Conservation (phyloP, 257 asterid genomes). For the Nicotiana tabacum region DNA sequence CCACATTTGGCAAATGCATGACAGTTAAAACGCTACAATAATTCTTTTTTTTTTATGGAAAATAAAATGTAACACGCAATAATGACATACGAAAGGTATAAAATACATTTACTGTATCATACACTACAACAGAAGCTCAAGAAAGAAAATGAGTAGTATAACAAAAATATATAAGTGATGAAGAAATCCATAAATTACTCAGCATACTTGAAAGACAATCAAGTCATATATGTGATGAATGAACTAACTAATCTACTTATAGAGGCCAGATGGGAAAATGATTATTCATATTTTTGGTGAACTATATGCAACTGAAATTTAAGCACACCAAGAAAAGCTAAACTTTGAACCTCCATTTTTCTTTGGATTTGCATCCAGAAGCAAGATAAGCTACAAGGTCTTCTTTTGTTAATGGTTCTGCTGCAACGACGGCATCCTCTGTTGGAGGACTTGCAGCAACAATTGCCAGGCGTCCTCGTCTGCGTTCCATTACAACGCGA, state of each 20-base stretch:
- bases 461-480: conserved; percentile 36
- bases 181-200: background rate
- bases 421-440: conserved; percentile 74
- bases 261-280: background rate
- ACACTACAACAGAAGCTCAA: background rate
- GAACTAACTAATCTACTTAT: background rate
- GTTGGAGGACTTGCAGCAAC: conserved; percentile 98
- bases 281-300: background rate
- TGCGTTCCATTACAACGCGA: conserved; percentile 25
- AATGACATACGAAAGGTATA: background rate
- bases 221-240: background rate
- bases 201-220: background rate
- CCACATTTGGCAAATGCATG: background rate
- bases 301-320: conserved; percentile 20
- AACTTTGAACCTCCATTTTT: conserved; percentile 85
- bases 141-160: background rate
- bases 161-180: background rate
- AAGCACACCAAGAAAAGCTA: conserved; percentile 39
- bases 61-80: background rate
- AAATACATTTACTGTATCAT: background rate
- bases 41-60: background rate
- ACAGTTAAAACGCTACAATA: background rate
- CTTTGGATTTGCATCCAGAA: conserved; percentile 97
- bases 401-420: conserved; percentile 84
- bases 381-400: conserved; percentile 84